Evolutionary conservation across 2,329 filamentous ascomycete genomes (phyloP), one percentile per base, ranked within the genome.

Genomic region (Clathrospora elynae): DNA sequence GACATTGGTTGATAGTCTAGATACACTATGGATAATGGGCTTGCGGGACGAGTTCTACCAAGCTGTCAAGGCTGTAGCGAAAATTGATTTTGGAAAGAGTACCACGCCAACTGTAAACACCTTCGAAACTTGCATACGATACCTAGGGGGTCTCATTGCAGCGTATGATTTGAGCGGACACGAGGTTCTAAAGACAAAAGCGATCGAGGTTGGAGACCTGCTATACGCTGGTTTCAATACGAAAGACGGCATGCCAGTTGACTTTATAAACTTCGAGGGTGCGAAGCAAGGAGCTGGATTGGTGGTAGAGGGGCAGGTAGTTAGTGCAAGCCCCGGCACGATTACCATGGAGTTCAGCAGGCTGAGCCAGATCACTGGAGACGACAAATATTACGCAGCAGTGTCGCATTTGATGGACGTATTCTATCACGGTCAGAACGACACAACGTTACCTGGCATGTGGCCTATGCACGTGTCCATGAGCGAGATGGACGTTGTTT

Each of bases 91-190:
- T 36, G 68, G 71, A 11, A 61, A 62, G 10, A 66, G 64, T 7
- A 60, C 68, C 0, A 64, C 66, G 5, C 56, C 61, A 11, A 68
- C 71, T 9, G 62, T 78, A 51, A 77, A 75, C 47, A 74, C 77
- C 7, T 78, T 78, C 42, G 75, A 78, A 51, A 77, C 75, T 0
- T 77, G 73, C 0, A 78, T 77, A 30, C 61, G 69, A 13, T 70
- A 70, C 25, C 61, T 71, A 10, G 68, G 69, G 12, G 69, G 69
- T 11, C 48, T 71, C 18, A 46, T 71, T 10, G 59, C 59, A 20
- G 69, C 69, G 18, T 71, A 70, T 35, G 69, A 71, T 32, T 51
- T 71, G 19, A 70, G 65, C 33, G 51, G 55, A 11, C 63, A 67
- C 31, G 55, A 65, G 19, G 60, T 65, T 1, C 45, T 71, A 8